Base-by-base conservation (phyloP, 768 basidiomycete species). In the Exidia glandulosa region DNA sequence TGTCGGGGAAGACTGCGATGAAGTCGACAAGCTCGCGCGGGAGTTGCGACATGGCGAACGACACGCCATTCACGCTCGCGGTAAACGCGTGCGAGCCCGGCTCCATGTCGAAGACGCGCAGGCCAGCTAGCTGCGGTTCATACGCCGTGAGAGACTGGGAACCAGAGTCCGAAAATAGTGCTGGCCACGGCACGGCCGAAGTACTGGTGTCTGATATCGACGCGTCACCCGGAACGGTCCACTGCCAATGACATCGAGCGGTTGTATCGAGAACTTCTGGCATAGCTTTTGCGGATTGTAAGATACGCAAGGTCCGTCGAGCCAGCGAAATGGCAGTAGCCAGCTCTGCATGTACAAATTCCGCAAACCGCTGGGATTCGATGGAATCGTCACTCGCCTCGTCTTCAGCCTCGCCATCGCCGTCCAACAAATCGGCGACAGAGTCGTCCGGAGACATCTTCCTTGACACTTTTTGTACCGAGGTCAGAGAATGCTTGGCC, bases 71-170 rank as follows among this genome's bases (percentile, higher is more conserved):
- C 36, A 33, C 48, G n/a, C 14, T 57, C 3, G 60, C 66, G 13
- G 59, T 56, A 30, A 45, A 30, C 25, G 69, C 47, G 58, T 70
- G 71, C 2, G 72, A 50, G 2, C 84, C 85, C 25, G 90, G 89
- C 61, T 86, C 85, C 36, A 85, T 71, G 64, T 88, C 85, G 62
- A 86, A 91, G 4, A 83, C 60, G 12, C 65, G 68, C 67, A 90
- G 84, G 3, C 72, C 72, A 6, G 69, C 64, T 14, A 87, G 67
- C 41, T 72, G 75, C 1, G 75, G 66, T 47, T 73, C 67, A 60
- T 73, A 71, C 6, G 25, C 16, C 5, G 6, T 54, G 7, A 5
- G n/a, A n/a, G n/a, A n/a, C n/a, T n/a, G n/a, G n/a, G n/a, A n/a
- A n/a, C n/a, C n/a, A n/a, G n/a, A n/a, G n/a, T n/a, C n/a, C n/a